A percentile compares a stretch with the other conserved stretches of the same genome.
Conservation (phyloP, 2,329 filamentous ascomycete species). For the Hirsutella rhossiliensis region DNA sequence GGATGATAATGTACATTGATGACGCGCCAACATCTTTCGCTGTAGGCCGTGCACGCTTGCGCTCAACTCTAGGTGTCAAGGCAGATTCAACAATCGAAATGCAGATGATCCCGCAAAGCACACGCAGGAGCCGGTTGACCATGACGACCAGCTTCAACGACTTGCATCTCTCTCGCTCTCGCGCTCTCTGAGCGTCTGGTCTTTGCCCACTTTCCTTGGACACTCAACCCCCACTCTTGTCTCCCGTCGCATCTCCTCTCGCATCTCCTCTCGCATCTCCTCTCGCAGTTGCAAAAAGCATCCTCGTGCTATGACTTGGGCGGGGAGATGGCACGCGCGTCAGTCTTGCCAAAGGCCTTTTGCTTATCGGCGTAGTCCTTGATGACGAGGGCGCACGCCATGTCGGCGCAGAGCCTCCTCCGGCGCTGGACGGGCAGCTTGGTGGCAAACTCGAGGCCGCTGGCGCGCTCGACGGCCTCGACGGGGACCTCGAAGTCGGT, state of each 20-base stretch:
- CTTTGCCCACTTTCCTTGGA: no score
- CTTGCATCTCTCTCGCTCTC: no score
- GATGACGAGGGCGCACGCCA: conserved; percentile 72
- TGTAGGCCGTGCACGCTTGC: conserved; percentile 47
- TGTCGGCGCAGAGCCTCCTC: conserved; percentile 73
- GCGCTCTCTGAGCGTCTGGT: no score
- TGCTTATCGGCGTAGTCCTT: conserved; percentile 60
- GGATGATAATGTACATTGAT: not conserved
- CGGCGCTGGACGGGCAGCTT: conserved; percentile 64
- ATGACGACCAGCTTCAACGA: no score
- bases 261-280: not conserved
- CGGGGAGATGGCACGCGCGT: conserved; percentile 9
- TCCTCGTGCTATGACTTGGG: conserved; percentile 5
- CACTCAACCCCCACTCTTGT: no score
- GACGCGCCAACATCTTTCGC: not conserved
- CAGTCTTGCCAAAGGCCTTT: conserved; percentile 40
- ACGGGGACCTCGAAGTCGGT: conserved; percentile 90
- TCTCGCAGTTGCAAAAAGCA: not conserved
- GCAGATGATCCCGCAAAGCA: no score
- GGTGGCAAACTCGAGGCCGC: conserved; percentile 78
- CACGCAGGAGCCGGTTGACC: no score
- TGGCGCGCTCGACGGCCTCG: conserved; percentile 84
- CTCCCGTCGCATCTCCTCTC: not conserved
- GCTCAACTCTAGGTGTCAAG: conserved; percentile 1
- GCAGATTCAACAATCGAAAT: no score